These are phyloP conservation scores for Aspergillus bridgeri DNA, from an alignment of 495 filamentous ascomycete species.

Conservation along the genomic window DNA sequence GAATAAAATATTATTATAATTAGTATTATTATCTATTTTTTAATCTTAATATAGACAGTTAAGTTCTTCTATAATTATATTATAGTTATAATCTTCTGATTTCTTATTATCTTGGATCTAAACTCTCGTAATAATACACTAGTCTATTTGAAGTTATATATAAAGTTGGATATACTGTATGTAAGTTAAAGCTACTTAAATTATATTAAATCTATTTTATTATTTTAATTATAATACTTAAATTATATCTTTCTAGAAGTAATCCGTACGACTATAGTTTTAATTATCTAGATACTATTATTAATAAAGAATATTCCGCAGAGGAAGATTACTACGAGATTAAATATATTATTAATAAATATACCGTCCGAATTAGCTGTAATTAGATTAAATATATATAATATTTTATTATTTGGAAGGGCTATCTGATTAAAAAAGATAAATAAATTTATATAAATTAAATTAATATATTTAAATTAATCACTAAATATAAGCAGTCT, in stretches of 20 bases:
- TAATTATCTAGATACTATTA: conserved; percentile 4
- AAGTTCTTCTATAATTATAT: conserved; percentile 9
- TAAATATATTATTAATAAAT: too few relatives aligned
- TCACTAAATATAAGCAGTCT: too few relatives aligned
- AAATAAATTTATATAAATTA: background rate
- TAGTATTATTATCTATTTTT: conserved; percentile 13
- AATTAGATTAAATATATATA: too few relatives aligned
- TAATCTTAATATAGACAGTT: background rate
- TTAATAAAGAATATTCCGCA: conserved; percentile 8
- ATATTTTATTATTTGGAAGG: too few relatives aligned
- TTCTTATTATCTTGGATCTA: conserved; percentile 6
- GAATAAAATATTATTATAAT: conserved; percentile 10
- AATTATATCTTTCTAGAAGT: conserved; percentile 16
- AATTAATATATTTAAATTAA: conserved; percentile 1
- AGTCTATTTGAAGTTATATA: background rate
- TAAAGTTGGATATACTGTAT: conserved; percentile 3
- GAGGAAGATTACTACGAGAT: too few relatives aligned
- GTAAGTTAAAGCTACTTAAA: conserved; percentile 10
- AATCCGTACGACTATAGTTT: background rate
- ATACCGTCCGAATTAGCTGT: too few relatives aligned
- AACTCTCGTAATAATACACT: conserved; percentile 4
- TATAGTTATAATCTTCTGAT: conserved; percentile 7
- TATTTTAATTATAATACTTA: too few relatives aligned
- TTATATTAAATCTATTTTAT: conserved; percentile 11
- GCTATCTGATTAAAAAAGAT: conserved; percentile 10